Evolutionary conservation across 257 asterid genomes (phyloP), one percentile per base, ranked within the genome.

Genomic region (Anisodus tanguticus): DNA sequence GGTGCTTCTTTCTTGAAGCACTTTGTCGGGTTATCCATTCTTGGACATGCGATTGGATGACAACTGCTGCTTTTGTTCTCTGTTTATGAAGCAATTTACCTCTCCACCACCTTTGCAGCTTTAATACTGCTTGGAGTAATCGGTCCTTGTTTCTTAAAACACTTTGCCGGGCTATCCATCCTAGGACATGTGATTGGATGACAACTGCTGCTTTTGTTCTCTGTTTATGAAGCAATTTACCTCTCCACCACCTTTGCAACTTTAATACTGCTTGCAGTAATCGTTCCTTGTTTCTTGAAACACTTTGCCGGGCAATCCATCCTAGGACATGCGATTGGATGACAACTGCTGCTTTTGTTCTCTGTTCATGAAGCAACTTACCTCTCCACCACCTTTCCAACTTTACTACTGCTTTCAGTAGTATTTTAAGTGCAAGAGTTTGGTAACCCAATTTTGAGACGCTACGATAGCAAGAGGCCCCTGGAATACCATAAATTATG

Each of bases 191-290:
- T 51, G 95, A 90, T 82, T 96, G 99, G 87, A 94, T 93, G 78
- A 90, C 83, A 86, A 92, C 83, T 51, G 92, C 96, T 10, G 95
- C 90, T 74, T 83, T 87, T 79, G 91, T 85, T 88, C 87, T 83
- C 60, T 80, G 81, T 79, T 87, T 86, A 59, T 49, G 71, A 57
- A 82, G 89, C 15, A 91, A 86, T 83, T 88, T 88, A 45, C 69
- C 70, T 87, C 95, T 93, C 99, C 99, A 93, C 96, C 94, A 91
- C 88, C 93, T 92, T 87, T 94, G 99, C 91, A 96, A 87, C 91
- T 91, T 94, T 85, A 90, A 59, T 82, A 90, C 81, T 45, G 39
- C 39, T 71, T 45, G 79, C 47, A n/a, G 79, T n/a, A 71, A 43
- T 45, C 89, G 85, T 55, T n/a, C n/a, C n/a, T n/a, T n/a, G n/a